Base-by-base conservation (phyloP, 2,329 filamentous ascomycete species). In the Myriosclerotinia scirpicola region DNA sequence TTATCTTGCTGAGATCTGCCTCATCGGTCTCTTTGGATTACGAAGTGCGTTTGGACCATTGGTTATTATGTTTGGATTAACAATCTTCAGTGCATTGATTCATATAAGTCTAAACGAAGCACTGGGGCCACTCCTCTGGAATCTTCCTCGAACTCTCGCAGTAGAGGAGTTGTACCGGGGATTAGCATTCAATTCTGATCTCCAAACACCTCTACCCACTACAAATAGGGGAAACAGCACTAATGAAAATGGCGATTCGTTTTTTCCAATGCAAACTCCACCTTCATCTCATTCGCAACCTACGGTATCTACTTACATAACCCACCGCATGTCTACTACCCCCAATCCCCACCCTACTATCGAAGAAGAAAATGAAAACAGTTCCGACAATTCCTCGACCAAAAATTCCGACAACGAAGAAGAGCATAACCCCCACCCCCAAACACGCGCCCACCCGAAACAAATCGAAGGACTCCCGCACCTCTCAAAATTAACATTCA, bases 1-100 rank as follows among this genome's bases (percentile, higher is more conserved):
- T 68, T 90, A 90, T 74, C 79, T 90, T 46, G 81, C 84, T 1
- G 83, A 87, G 68, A 77, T 87, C 46, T 88, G 86, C 73, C 76
- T 90, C 52, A 83, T 89, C 68, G 87, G 87, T 60, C 80, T 90
- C 12, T 88, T 90, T 73, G 84, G 82, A 42, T 84, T 88, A 68
- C 81, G 78, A 50, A 77, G 80, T 9, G 80, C 80, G 1, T 75
- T 84, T 58, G 85, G 84, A 1, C 85, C 85, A 0, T 70, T 87
- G 68, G 78, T 87, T 52, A 76, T 88, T 44, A 86, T 85, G 80
- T 81, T 87, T 68, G 79, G 86, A 67, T 81, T 85, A 68, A 73
- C 85, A 44, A 74, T 87, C 65, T 83, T 86, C 74, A 81, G 82
- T 40, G 74, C 82, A 9, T 77, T 88, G 12, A 84, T 86, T 75